Base-by-base conservation (phyloP, 129 eudicot genomes). In the Helianthus tuberosus region DNA sequence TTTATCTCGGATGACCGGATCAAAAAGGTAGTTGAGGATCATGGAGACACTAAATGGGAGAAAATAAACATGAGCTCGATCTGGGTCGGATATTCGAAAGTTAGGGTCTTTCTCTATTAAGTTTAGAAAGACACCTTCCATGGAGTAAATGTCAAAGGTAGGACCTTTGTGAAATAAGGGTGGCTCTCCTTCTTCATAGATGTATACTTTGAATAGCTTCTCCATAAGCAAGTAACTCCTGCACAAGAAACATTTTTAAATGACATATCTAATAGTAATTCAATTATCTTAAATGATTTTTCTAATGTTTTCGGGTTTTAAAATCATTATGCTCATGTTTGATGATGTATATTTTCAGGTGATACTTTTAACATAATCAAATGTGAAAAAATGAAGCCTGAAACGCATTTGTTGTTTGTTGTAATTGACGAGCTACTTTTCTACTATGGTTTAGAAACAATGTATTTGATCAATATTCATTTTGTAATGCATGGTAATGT, bases 151-250 rank as follows among this genome's bases (percentile, higher is more conserved):
- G 82, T 81, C 73, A 17, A 71, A 79, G 72, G 84, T 73, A 17
- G 86, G 93, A 43, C 97, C 97, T 68, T 65, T 36, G 64, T 91
- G 96, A 69, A 91, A 91, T 64, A 91, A 39, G 5, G 97, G 97
- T 12, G 85, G 87, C 38, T 86, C 93, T 53, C 97, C 97, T 62
- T 91, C 97, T 86, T 89, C 83, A 49, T 91, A 89, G 6, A 91
- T 81, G 77, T 74, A 91, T 29, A 91, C 80, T 84, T 85, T 91
- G 73, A 91, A 89, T 48, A 83, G 57, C 20, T 78, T 84, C 38
- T 91, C 97, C 97, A 91, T 91, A 29, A 89, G 64, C 84, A 73
- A 69, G 80, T 89, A 91, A 79, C 97, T 91, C 87, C 96, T 91
- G 85, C 80, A 75, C 5, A 8, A 3, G 49, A 32, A 6, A 32